Evolutionary conservation across 1,284 basidiomycete genomes (phyloP), one percentile per base, ranked within the genome.

Genomic region (Lignosus rhinocerotis): DNA sequence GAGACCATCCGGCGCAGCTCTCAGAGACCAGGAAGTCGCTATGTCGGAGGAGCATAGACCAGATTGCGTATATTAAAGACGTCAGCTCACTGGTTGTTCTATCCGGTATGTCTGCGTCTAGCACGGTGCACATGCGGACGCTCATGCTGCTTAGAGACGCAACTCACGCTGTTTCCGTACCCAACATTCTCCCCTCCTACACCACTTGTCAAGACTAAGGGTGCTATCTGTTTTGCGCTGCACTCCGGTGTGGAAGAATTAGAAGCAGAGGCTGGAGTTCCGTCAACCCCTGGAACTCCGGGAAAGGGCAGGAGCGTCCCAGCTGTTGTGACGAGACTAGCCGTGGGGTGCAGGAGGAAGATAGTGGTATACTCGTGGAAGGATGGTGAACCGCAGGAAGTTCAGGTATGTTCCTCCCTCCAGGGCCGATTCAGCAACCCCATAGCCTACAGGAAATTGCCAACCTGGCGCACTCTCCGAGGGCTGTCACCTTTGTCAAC

Each of bases 331-430:
- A 92, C 92, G 1, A 83, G 85, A 56, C 78, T 99, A 9, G 82
- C 94, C 4, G 81, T 98, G 7, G 96, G 94, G 14, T 96, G 94
- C 68, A 79, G 89, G 64, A 83, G 95, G 62, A 93, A 90, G 71
- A 83, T 94, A 1, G 85, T 96, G 1, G 75, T 98, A 11, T 95
- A 94, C 69, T 81, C 84, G 3, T 97, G 94, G 93, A 88, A 83
- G 63, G 91, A 94, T 66, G 91, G 92, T 21, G 88, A 92, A 66
- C 81, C 88, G 44, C 88, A 91, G 70, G 88, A 88, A 46, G 76
- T 82, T 42, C 87, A 87, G 76, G 92, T 92, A 63, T 54, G 78
- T 58, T 25, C 14, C 61, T 49, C 60, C 59, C 55, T 53, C 6
- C 8, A 8, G 8, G 14, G 3, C 19, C 39, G 41, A 9, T 36